Conservation (phyloP, 2,329 filamentous ascomycete species). For the Diaporthe eres region DNA sequence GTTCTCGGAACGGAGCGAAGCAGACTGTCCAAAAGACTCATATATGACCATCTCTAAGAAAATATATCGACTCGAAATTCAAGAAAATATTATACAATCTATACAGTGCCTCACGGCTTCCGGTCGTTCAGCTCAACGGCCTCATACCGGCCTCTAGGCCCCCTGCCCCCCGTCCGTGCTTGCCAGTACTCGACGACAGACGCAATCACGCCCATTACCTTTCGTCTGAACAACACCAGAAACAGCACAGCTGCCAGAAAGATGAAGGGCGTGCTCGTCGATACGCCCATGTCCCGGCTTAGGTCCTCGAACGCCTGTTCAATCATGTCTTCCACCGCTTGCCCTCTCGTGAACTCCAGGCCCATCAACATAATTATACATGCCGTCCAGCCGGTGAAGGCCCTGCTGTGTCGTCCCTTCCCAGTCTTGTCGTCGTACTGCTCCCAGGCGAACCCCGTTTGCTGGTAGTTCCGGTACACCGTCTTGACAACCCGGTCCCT, state of each 20-base stretch:
- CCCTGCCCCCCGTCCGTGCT: background rate
- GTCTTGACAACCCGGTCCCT: conserved; percentile 40
- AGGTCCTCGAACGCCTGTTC: conserved; percentile 17
- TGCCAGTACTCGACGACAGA: conserved; percentile 22
- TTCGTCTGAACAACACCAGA: conserved; percentile 25
- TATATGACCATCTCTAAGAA: background rate
- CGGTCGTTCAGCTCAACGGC: conserved; percentile 20
- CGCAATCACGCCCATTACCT: conserved; percentile 28
- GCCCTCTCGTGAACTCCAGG: conserved; percentile 29
- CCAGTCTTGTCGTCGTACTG: conserved; percentile 79
- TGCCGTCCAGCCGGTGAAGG: conserved; percentile 82
- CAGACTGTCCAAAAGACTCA: background rate
- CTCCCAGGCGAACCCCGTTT: conserved; percentile 80
- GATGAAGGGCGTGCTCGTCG: conserved; percentile 16
- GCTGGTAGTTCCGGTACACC: conserved; percentile 67
- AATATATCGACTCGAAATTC: background rate
- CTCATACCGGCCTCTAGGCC: conserved; percentile 14
- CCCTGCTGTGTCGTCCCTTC: conserved; percentile 76
- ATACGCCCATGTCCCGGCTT: conserved; percentile 5
- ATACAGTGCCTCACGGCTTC: conserved; percentile 13
- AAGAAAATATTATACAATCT: background rate
- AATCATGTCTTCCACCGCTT: conserved; percentile 18
- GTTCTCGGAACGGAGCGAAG: background rate
- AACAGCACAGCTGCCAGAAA: conserved; percentile 11
- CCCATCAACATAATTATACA: conserved; percentile 79